Percentiles rank a stretch among this genome's conserved stretches.
phyloP scores from a whole-genome alignment of 441 rosid species.

The Kokia cookei region DNA sequence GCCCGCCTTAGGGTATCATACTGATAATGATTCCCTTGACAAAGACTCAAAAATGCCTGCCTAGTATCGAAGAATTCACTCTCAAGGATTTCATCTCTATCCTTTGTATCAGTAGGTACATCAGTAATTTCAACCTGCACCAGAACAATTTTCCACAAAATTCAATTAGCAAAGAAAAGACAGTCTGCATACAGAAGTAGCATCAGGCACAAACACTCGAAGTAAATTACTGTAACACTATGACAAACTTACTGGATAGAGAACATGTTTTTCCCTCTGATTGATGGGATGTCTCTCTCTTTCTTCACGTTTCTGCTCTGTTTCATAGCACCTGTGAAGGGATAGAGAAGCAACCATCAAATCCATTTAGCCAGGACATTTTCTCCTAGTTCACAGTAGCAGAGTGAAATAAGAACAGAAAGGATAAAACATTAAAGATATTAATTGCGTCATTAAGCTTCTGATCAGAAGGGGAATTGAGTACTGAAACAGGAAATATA shows the following conservation, averaged over 20 bases:
- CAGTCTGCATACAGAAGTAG: neutral
- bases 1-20: conserved; percentile 98
- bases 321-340: conserved; percentile 75
- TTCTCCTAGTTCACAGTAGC: neutral
- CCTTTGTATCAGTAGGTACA: conserved; percentile 82
- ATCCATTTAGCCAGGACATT: conserved; percentile 3
- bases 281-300: conserved; percentile 89
- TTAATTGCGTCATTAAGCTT: neutral
- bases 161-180: neutral
- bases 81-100: conserved; percentile 95
- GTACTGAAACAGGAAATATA: neutral
- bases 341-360: conserved; percentile 12
- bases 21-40: conserved; percentile 99
- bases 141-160: conserved; percentile 12
- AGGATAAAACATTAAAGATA: neutral
- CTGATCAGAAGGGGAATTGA: neutral
- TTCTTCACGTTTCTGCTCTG: conserved; percentile 87
- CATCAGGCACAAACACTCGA: neutral
- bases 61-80: conserved; percentile 99
- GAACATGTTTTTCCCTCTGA: conserved; percentile 74
- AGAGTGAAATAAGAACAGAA: neutral
- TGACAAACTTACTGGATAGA: conserved; percentile 62
- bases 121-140: conserved; percentile 70
- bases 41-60: conserved; percentile 97
- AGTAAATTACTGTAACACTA: conserved; percentile 1